These are phyloP conservation scores for Termitomyces sp. DNA, from an alignment of 768 basidiomycete genomes.

Conservation along the genomic window DNA sequence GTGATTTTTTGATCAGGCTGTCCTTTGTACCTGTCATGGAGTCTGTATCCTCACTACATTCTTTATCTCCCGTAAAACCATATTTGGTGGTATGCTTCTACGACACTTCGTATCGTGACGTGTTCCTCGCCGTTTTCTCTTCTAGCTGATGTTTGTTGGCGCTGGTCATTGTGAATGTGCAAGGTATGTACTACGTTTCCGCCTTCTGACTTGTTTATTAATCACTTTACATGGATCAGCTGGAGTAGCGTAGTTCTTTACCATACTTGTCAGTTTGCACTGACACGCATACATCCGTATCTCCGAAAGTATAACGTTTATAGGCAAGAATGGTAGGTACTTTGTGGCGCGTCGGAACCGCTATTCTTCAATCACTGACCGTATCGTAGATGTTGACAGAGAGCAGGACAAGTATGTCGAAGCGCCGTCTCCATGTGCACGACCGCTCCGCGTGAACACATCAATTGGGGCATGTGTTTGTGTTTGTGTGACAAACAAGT, in stretches of 20 bases:
- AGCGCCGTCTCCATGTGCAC: background rate
- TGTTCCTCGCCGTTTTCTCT: background rate
- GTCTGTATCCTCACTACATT: background rate
- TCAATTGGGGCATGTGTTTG: conserved; percentile 21
- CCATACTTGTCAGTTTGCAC: background rate
- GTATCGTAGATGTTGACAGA: background rate
- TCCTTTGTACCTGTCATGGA: background rate
- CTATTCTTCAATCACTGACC: background rate
- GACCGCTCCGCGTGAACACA: background rate
- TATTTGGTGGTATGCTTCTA: background rate
- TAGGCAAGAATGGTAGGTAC: background rate
- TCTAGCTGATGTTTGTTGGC: no score
- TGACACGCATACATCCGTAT: background rate
- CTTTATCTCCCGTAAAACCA: no score
- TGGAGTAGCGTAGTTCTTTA: conserved; percentile 2
- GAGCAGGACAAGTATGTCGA: background rate
- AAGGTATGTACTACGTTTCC: background rate
- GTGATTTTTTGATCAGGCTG: background rate
- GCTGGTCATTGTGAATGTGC: no score
- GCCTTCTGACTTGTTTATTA: background rate
- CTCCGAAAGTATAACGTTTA: background rate
- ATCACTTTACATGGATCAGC: background rate
- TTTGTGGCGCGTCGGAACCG: background rate
- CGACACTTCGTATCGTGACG: no score
- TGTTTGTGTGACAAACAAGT: conserved; percentile 35